A percentile compares a stretch with the other conserved stretches of the same genome.
Evolutionary conservation across 768 basidiomycete genomes (phyloP).

Genomic region (Boletus rex-veris): DNA sequence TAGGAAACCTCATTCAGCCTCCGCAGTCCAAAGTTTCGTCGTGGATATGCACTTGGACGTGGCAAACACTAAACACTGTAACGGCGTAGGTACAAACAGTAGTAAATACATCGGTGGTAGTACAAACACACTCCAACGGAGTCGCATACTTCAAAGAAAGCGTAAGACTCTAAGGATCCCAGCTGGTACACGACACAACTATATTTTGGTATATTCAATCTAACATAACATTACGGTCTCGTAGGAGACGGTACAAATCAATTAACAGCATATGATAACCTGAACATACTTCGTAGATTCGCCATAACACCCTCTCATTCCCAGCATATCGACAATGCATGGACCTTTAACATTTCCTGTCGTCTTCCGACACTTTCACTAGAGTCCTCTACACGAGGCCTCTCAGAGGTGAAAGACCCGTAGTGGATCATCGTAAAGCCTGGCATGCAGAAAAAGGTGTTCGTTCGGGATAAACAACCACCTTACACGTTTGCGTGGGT

Average conservation of each 20-base stretch:
- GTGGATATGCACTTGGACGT: neutral
- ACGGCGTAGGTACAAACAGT: neutral
- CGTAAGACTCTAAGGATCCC: neutral
- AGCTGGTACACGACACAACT: neutral
- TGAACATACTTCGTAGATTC: conserved; percentile 23
- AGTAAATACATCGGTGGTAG: neutral
- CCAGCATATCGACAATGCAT: conserved; percentile 5
- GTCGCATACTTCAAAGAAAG: too few relatives aligned
- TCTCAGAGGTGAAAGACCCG: neutral
- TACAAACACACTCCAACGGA: too few relatives aligned
- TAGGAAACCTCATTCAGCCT: conserved; percentile 13
- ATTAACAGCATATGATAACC: conserved; percentile 30
- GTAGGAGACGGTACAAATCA: conserved; percentile 29
- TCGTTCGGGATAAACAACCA: conserved; percentile 10
- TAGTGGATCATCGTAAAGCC: conserved; percentile 17
- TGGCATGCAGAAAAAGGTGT: conserved; percentile 14
- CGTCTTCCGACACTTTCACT: neutral
- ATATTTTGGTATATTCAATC: conserved; percentile 9
- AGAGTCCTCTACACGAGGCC: neutral
- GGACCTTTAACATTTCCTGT: neutral
- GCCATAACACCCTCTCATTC: conserved; percentile 2
- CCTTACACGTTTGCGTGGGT: conserved; percentile 7
- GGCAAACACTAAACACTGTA: too few relatives aligned
- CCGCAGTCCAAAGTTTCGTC: neutral
- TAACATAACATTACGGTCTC: conserved; percentile 31